These are phyloP conservation scores for Trametes polyzona DNA, from an alignment of 1,284 basidiomycete species.

Conservation along the genomic window DNA sequence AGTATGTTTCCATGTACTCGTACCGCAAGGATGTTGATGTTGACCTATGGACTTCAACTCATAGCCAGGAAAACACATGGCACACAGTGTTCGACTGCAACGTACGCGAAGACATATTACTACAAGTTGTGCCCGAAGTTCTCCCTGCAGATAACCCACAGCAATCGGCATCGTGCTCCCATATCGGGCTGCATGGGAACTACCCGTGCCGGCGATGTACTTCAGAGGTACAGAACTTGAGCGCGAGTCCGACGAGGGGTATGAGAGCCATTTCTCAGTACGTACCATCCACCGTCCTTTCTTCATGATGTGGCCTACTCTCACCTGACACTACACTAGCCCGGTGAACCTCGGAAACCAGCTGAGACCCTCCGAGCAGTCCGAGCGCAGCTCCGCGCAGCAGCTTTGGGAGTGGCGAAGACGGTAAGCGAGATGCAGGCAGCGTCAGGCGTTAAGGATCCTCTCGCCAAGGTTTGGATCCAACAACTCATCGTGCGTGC, in stretches of 20 bases:
- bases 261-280: neutral
- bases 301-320: too few species aligned
- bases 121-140: conserved; percentile 31
- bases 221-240: conserved; percentile 29
- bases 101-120: conserved; percentile 30
- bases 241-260: neutral
- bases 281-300: neutral
- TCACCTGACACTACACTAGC: too few species aligned
- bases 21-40: neutral
- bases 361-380: conserved; percentile 1
- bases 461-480: conserved; percentile 39
- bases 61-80: conserved; percentile 15
- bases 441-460: conserved; percentile 42
- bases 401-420: conserved; percentile 17
- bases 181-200: conserved; percentile 12
- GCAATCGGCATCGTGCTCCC: conserved; percentile 34
- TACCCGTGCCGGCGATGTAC: conserved; percentile 32
- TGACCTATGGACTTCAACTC: neutral
- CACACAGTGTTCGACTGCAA: conserved; percentile 34
- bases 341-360: conserved; percentile 18
- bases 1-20: neutral
- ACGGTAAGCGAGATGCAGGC: conserved; percentile 22
- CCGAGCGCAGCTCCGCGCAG: conserved; percentile 14
- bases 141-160: conserved; percentile 40
- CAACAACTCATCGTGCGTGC: conserved; percentile 30